A percentile compares a stretch with the other conserved stretches of the same genome.
phyloP scores from a whole-genome alignment of 257 asterid genomes.

The Fraxinus anomala region DNA sequence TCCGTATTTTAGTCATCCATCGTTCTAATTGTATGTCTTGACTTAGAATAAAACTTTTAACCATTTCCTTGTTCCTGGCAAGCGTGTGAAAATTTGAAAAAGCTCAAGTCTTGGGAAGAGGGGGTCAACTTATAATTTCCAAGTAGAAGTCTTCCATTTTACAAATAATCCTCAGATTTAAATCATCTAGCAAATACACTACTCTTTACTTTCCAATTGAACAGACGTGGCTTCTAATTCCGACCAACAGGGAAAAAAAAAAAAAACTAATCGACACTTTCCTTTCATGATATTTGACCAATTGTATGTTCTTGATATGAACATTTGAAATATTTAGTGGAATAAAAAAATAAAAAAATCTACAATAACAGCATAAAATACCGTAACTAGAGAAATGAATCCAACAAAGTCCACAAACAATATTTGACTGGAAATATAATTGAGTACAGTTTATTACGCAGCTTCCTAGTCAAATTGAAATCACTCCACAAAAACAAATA shows the following conservation, averaged over 20 bases:
- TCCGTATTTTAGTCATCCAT: slow-evolving; percentile 6
- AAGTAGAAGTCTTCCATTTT: slow-evolving; percentile 20
- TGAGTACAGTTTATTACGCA: slow-evolving; percentile 2
- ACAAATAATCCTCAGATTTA: slow-evolving; percentile 16
- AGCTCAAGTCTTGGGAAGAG: slow-evolving; percentile 7
- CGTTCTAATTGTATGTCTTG: neutral
- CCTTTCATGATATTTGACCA: neutral
- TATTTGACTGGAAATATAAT: slow-evolving; percentile 30
- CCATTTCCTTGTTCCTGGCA: slow-evolving; percentile 7
- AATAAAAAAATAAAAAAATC: neutral
- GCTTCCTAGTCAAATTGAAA: slow-evolving; percentile 31
- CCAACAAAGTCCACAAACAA: slow-evolving; percentile 27
- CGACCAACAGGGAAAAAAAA: neutral
- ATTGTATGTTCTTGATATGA: neutral
- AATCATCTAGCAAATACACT: slow-evolving; percentile 5
- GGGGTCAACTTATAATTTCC: slow-evolving; percentile 34
- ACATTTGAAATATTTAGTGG: neutral
- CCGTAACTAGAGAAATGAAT: slow-evolving; percentile 23
- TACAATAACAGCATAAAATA: slow-evolving; percentile 8
- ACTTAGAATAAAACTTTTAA: slow-evolving; percentile 12
- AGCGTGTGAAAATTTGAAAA: slow-evolving; percentile 5
- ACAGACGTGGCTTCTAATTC: neutral
- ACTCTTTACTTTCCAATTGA: slow-evolving; percentile 12
- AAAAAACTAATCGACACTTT: neutral
- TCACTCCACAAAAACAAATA: slow-evolving; percentile 22